Conservation (phyloP, 768 basidiomycete species). For the Mycena crocata region DNA sequence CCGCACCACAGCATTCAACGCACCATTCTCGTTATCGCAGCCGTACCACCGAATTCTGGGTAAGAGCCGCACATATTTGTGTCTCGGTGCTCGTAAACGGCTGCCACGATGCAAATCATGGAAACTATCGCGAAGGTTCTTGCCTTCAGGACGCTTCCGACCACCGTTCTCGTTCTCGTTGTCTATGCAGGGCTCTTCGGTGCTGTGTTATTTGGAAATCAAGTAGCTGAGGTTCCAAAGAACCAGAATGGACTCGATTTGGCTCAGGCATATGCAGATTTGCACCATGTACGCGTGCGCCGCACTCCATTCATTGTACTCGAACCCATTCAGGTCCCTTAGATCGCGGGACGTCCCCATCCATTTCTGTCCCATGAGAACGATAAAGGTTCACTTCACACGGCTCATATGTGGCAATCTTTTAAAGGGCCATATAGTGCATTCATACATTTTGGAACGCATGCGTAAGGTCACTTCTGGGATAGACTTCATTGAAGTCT, state of each 20-base stretch:
- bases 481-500: constrained; percentile 60
- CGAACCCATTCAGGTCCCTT: constrained; percentile 31
- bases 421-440: no score
- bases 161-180: constrained; percentile 58
- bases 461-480: constrained; percentile 57
- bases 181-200: constrained; percentile 62
- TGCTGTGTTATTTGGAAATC: constrained; percentile 61
- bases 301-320: neutral
- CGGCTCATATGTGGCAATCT: no score
- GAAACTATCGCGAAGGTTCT: constrained; percentile 31
- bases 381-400: no score
- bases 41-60: no score
- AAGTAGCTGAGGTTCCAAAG: constrained; percentile 57
- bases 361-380: constrained; percentile 85
- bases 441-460: constrained; percentile 66
- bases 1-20: neutral
- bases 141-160: constrained; percentile 53
- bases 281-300: constrained; percentile 57
- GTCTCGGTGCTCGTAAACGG: no score
- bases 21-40: neutral
- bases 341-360: constrained; percentile 78
- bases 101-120: constrained; percentile 33
- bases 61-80: no score
- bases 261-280: constrained; percentile 66
- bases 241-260: constrained; percentile 60